These are phyloP conservation scores for Saccharomyces hybrid DNA, from an alignment of 1,139 yeast species.

Conservation along the genomic window DNA sequence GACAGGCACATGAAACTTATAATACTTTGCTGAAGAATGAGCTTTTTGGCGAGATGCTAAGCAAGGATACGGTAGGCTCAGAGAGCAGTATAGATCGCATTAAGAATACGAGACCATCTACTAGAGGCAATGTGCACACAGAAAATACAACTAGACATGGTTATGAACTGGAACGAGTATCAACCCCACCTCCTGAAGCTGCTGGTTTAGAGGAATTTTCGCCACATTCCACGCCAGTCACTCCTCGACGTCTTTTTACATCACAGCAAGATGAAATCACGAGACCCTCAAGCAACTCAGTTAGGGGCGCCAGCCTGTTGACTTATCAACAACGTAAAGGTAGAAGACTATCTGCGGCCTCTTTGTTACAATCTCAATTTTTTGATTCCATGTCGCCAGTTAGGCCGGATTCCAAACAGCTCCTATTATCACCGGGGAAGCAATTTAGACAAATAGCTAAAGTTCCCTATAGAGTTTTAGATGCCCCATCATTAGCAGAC, in stretches of 20 bases:
- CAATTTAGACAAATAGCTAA: conserved; percentile 71
- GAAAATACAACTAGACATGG: background rate
- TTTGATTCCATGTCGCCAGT: conserved; percentile 68
- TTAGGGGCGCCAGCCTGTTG: conserved; percentile 46
- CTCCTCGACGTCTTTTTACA: conserved; percentile 31
- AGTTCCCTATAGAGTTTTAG: conserved; percentile 87
- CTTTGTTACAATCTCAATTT: conserved; percentile 64
- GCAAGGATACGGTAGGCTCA: conserved; percentile 19
- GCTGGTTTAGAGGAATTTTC: conserved; percentile 8
- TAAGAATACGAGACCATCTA: conserved; percentile 19
- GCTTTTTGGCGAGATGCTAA: conserved; percentile 75
- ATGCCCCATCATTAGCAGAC: conserved; percentile 93
- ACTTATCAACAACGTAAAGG: conserved; percentile 67
- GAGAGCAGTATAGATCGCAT: conserved; percentile 29
- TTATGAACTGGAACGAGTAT: background rate
- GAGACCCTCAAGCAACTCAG: conserved; percentile 46
- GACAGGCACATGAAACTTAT: conserved; percentile 82
- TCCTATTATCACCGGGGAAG: conserved; percentile 75
- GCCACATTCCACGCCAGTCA: conserved; percentile 33
- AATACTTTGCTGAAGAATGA: conserved; percentile 83
- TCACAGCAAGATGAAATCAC: conserved; percentile 17
- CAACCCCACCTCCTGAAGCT: conserved; percentile 22
- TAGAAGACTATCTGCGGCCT: conserved; percentile 47
- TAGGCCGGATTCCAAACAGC: conserved; percentile 75
- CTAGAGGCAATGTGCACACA: background rate